Evolutionary conservation across 2,329 filamentous ascomycete species (phyloP), one percentile per base, ranked within the genome.

Genomic region (Microdochium nivale): DNA sequence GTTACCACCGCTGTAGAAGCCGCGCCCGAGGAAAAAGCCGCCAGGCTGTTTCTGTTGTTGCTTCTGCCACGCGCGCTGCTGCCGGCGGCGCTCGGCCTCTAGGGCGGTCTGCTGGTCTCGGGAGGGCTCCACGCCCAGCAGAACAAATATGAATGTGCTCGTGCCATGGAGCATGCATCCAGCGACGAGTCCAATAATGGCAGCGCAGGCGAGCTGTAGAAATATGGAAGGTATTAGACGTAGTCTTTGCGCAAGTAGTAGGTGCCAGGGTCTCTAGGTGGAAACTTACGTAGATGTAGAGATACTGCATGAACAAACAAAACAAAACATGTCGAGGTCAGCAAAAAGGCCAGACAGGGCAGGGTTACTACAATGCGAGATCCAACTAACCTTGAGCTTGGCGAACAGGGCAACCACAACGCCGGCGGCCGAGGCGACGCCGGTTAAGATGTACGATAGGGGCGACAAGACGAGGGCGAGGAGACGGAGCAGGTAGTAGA

Each of bases 231-330:
- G 24, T 14, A 33, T 14, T 23, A 21, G 33, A 33, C 2, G 9
- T 40, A 35, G 13, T 2, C 7, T 30, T 23, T 11, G 13, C 2
- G 8, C 5, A n/a, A n/a, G n/a, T n/a, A n/a, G n/a, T n/a, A n/a
- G n/a, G n/a, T n/a, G n/a, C n/a, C n/a, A n/a, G n/a, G n/a, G n/a
- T n/a, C n/a, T n/a, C n/a, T n/a, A n/a, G n/a, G n/a, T n/a, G n/a
- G 35, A 40, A 49, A 53, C 64, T 62, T 65, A 66, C 64, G 49
- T 61, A 66, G 50, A 64, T 58, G 46, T 65, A 66, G 11, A 66
- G 54, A 51, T 62, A 62, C 64, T 66, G 21, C n/a, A 51, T 4
- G 9, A 32, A 3, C 25, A 4, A 10, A 4, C n/a, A 3, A 51
- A 47, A 27, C 8, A 11, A 47, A 7, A 23, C 40, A 47, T 30